phyloP scores from a whole-genome alignment of 2,329 filamentous ascomycete species.

The Trichoderma afroharzianum region DNA sequence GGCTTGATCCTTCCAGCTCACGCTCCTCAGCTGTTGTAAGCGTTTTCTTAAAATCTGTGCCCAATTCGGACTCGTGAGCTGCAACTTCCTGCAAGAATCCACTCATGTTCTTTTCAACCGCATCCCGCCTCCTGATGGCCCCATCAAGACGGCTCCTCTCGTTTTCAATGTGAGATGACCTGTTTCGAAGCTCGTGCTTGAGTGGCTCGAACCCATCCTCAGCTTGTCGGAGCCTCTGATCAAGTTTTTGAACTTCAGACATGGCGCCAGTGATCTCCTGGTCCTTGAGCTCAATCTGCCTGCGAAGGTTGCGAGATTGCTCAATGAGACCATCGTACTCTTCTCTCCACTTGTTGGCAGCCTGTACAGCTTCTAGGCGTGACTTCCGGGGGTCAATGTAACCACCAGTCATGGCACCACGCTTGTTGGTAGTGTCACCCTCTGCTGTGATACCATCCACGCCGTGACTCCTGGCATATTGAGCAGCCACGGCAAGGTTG shows the following conservation, averaged over 20 bases:
- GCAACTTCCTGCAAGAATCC: conserved; percentile 70
- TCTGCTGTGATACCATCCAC: conserved; percentile 92
- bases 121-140: conserved; percentile 60
- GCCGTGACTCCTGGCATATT: conserved; percentile 88
- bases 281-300: conserved; percentile 72
- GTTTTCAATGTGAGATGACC: conserved; percentile 70
- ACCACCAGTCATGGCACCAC: conserved; percentile 91
- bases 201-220: conserved; percentile 81
- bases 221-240: conserved; percentile 72
- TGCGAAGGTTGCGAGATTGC: conserved; percentile 62
- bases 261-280: conserved; percentile 87
- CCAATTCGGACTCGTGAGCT: conserved; percentile 75
- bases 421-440: conserved; percentile 91
- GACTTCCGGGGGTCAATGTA: conserved; percentile 85
- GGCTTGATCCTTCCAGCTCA: conserved; percentile 68
- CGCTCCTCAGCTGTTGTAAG: conserved; percentile 78
- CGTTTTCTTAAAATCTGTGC: conserved; percentile 87
- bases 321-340: conserved; percentile 66
- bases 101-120: conserved; percentile 71
- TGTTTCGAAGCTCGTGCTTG: conserved; percentile 70
- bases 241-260: conserved; percentile 76
- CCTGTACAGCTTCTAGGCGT: conserved; percentile 77
- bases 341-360: conserved; percentile 69
- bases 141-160: conserved; percentile 70
- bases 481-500: conserved; percentile 78